Evolutionary conservation across 225 moss, liverwort and hornwort species (phyloP).

Genomic region (Polytrichum commune): DNA sequence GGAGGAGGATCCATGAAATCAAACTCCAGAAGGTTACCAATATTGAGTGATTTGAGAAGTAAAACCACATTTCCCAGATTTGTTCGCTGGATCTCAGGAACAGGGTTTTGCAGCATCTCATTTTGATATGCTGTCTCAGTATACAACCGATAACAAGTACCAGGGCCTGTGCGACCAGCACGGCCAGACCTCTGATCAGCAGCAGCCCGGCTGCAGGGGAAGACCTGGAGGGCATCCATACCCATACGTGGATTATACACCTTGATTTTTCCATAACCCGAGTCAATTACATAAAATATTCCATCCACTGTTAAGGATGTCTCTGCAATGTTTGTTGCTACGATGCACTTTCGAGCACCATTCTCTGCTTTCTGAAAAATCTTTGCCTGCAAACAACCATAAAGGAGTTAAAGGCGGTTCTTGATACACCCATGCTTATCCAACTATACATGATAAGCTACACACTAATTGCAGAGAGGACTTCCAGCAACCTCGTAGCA

Average conservation of each 20-base stretch:
- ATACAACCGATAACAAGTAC: conserved; percentile 85
- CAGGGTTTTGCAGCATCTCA: conserved; percentile 97
- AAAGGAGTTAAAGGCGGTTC: conserved; percentile 14
- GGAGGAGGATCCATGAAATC: conserved; percentile 99
- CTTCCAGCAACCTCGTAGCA: background rate
- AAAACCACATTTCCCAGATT: conserved; percentile 86
- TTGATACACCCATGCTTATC: background rate
- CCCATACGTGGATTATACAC: conserved; percentile 99
- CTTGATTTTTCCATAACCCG: conserved; percentile 96
- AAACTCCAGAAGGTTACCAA: conserved; percentile 85
- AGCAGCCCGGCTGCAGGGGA: conserved; percentile 95
- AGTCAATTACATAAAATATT: conserved; percentile 94
- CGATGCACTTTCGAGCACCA: conserved; percentile 97
- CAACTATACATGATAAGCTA: too few relatives aligned
- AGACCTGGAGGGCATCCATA: conserved; percentile 99
- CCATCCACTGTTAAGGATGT: conserved; percentile 97
- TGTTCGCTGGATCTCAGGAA: conserved; percentile 97
- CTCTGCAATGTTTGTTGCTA: conserved; percentile 99
- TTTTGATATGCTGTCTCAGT: conserved; percentile 93
- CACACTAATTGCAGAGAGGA: too few relatives aligned
- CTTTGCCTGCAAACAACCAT: conserved; percentile 67
- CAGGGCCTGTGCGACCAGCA: conserved; percentile 95
- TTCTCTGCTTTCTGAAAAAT: conserved; percentile 97
- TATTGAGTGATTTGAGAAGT: conserved; percentile 87
- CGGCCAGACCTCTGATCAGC: conserved; percentile 97